phyloP scores from a whole-genome alignment of 202 grass and related monocot species.

The Carex sylvatica region DNA sequence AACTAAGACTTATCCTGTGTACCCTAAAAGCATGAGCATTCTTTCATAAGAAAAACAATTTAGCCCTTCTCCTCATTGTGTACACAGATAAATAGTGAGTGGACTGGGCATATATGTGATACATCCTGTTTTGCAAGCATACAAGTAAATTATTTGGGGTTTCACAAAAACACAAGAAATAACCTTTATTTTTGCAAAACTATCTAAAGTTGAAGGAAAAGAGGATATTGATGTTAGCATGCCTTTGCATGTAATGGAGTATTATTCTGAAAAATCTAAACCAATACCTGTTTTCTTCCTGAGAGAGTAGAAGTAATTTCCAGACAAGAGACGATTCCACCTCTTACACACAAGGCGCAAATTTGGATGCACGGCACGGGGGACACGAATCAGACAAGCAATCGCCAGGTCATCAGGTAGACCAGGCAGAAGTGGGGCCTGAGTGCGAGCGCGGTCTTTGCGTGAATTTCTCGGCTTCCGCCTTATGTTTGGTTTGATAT shows the following conservation, averaged over 20 bases:
- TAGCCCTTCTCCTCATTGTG: background rate
- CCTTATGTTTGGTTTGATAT: slow-evolving; percentile 66
- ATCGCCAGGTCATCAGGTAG: slow-evolving; percentile 81
- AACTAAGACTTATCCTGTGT: background rate
- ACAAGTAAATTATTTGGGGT: background rate
- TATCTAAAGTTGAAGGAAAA: background rate
- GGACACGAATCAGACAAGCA: slow-evolving; percentile 61
- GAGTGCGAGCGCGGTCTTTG: slow-evolving; percentile 52
- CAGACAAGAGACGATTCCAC: slow-evolving; percentile 70
- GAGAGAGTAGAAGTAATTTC: slow-evolving; percentile 78
- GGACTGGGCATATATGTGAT: background rate
- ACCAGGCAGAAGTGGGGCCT: slow-evolving; percentile 80
- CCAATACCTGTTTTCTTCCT: slow-evolving; percentile 46
- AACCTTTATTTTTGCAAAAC: background rate
- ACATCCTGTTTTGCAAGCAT: background rate
- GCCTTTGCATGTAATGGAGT: background rate
- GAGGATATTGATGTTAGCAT: background rate
- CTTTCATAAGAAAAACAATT: background rate
- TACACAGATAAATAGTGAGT: background rate
- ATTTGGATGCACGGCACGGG: slow-evolving; percentile 50
- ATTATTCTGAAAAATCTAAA: background rate
- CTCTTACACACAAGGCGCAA: slow-evolving; percentile 67
- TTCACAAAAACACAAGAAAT: background rate
- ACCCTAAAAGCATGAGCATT: background rate
- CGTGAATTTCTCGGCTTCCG: slow-evolving; percentile 52